Conservation (phyloP, 352 stramenopile genomes). For the Phytophthora quininea region DNA sequence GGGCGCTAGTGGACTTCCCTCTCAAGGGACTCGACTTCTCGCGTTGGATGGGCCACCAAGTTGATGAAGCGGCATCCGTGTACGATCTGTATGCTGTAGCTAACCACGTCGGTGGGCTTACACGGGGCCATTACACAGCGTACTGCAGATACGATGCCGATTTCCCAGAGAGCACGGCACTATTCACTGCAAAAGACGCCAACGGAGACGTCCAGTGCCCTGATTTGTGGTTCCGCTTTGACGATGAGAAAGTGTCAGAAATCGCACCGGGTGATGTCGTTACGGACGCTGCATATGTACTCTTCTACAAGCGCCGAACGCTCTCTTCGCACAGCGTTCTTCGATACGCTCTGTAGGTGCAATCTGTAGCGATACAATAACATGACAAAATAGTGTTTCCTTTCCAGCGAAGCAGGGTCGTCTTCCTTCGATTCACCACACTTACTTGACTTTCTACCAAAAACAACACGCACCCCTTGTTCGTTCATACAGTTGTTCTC, state of each 20-base stretch:
- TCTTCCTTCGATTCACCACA: slow-evolving; percentile 30
- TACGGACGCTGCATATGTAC: slow-evolving; percentile 89
- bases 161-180: slow-evolving; percentile 59
- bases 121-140: slow-evolving; percentile 95
- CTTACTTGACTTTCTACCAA: slow-evolving; percentile 15
- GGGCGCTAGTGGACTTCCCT: slow-evolving; percentile 81
- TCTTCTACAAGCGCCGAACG: slow-evolving; percentile 91
- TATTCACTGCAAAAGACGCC: slow-evolving; percentile 45
- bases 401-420: slow-evolving; percentile 8
- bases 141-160: slow-evolving; percentile 79
- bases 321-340: slow-evolving; percentile 77
- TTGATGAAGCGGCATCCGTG: slow-evolving; percentile 31
- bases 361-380: slow-evolving; percentile 13
- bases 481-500: slow-evolving; percentile 20
- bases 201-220: slow-evolving; percentile 50
- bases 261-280: slow-evolving; percentile 74
- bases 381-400: slow-evolving; percentile 3
- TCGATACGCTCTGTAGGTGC: slow-evolving; percentile 49
- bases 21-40: slow-evolving; percentile 82
- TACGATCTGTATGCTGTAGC: slow-evolving; percentile 98
- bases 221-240: slow-evolving; percentile 83
- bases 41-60: slow-evolving; percentile 63
- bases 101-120: slow-evolving; percentile 97
- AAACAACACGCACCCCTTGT: slow-evolving; percentile 14
- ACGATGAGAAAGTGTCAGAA: slow-evolving; percentile 84